Evolutionary conservation across 768 basidiomycete species (phyloP).

Genomic region (Lenzites betulinus): DNA sequence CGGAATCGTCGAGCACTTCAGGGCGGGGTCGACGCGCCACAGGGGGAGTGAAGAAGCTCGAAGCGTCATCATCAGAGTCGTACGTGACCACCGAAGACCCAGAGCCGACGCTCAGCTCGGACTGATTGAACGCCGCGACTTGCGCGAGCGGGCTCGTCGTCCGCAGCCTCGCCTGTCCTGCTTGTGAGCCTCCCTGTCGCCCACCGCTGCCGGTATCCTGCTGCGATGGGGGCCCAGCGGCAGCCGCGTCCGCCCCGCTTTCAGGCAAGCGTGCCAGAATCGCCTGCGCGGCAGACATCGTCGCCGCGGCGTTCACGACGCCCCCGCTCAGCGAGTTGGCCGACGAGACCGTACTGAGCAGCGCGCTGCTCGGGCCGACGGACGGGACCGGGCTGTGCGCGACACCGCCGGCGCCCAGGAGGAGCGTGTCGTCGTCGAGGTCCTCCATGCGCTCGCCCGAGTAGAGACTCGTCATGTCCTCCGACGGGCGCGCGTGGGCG

Average conservation of each 20-base stretch:
- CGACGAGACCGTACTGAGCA: constrained; percentile 33
- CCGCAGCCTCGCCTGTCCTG: constrained; percentile 23
- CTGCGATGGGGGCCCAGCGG: not conserved
- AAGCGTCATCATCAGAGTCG: constrained; percentile 31
- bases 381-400: constrained; percentile 32
- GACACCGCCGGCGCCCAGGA: constrained; percentile 53
- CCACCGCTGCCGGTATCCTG: constrained; percentile 11
- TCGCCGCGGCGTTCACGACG: constrained; percentile 1
- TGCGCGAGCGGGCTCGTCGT: constrained; percentile 44
- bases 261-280: constrained; percentile 39
- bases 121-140: constrained; percentile 21
- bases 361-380: constrained; percentile 22
- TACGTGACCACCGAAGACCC: constrained; percentile 11
- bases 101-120: constrained; percentile 20
- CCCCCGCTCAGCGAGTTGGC: constrained; percentile 21
- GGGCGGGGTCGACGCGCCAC: not conserved
- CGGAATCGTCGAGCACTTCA: constrained; percentile 15
- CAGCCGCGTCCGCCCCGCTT: constrained; percentile 26
- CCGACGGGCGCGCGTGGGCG: constrained; percentile 38
- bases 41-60: constrained; percentile 10
- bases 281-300: constrained; percentile 27
- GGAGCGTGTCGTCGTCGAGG: constrained; percentile 53
- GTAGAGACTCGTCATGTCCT: constrained; percentile 46
- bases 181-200: not conserved
- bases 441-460: constrained; percentile 44